Evolutionary conservation across 225 moss, liverwort and hornwort genomes (phyloP).

Genomic region (Physcomitrellopsis africana): DNA sequence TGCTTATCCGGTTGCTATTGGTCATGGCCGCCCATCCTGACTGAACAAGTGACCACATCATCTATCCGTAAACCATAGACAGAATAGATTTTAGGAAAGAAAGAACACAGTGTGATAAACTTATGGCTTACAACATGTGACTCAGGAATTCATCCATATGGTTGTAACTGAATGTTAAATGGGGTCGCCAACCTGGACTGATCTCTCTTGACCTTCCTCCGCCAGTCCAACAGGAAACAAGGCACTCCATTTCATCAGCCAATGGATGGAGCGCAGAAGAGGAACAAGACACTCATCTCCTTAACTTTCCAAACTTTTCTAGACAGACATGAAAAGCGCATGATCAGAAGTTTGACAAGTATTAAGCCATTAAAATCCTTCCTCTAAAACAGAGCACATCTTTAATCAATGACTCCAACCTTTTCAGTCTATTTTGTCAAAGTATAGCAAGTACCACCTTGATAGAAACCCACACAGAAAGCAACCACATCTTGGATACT

Average conservation of each 20-base stretch:
- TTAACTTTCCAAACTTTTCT: conserved; percentile 82
- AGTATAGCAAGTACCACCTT: conserved; percentile 5
- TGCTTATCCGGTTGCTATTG: conserved; percentile 67
- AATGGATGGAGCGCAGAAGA: conserved; percentile 71
- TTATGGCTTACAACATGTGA: conserved; percentile 1
- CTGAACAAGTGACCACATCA: conserved; percentile 85
- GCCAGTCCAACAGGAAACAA: conserved; percentile 44
- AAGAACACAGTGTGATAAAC: background rate
- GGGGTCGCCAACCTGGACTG: conserved; percentile 61
- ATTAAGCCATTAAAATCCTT: background rate
- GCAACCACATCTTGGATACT: background rate
- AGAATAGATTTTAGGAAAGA: background rate
- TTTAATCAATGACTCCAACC: background rate
- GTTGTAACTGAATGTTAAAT: background rate
- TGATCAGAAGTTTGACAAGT: conserved; percentile 25
- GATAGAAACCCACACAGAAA: conserved; percentile 14
- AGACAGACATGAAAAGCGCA: conserved; percentile 21
- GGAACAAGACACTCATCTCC: conserved; percentile 74
- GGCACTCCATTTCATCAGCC: conserved; percentile 69
- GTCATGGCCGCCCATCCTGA: conserved; percentile 83
- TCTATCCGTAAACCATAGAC: conserved; percentile 44
- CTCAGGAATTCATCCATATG: conserved; percentile 1
- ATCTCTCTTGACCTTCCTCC: conserved; percentile 73
- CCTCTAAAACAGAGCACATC: conserved; percentile 3
- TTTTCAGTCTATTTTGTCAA: background rate